A percentile compares a stretch with the other conserved stretches of the same genome.
Evolutionary conservation across 352 stramenopile genomes (phyloP).

Genomic region (Phytopythium helicoides): DNA sequence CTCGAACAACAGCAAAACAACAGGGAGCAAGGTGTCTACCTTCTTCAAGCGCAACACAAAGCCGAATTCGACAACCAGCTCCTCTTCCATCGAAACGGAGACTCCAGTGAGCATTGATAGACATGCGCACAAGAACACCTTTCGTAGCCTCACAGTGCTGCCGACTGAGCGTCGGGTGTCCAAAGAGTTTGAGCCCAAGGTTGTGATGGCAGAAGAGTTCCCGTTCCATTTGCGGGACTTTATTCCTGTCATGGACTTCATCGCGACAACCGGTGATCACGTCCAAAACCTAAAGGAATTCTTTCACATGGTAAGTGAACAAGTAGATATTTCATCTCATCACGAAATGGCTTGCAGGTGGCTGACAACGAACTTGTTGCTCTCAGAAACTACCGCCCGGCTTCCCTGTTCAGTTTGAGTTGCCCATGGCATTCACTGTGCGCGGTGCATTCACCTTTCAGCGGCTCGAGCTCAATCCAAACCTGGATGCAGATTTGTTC

Average conservation of each 20-base stretch:
- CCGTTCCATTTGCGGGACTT: slow-evolving; percentile 74
- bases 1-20: background rate
- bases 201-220: slow-evolving; percentile 76
- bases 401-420: slow-evolving; percentile 78
- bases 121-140: slow-evolving; percentile 39
- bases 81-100: background rate
- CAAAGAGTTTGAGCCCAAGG: slow-evolving; percentile 79
- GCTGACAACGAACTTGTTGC: too few species aligned
- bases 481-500: slow-evolving; percentile 53
- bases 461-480: slow-evolving; percentile 48
- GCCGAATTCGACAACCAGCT: background rate
- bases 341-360: too few species aligned
- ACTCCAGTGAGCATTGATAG: slow-evolving; percentile 1
- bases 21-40: slow-evolving; percentile 16
- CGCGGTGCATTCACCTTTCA: slow-evolving; percentile 82
- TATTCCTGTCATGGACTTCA: slow-evolving; percentile 71
- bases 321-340: background rate
- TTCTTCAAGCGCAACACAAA: slow-evolving; percentile 40
- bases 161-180: slow-evolving; percentile 32
- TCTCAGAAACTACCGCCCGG: slow-evolving; percentile 72
- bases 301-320: slow-evolving; percentile 69
- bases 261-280: slow-evolving; percentile 72
- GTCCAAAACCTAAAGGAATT: slow-evolving; percentile 82
- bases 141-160: slow-evolving; percentile 61
- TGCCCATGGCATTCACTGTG: slow-evolving; percentile 83